A percentile compares a stretch with the other conserved stretches of the same genome.
phyloP scores from a whole-genome alignment of 169 alveolate genomes.

The Plasmodium gonderi region DNA sequence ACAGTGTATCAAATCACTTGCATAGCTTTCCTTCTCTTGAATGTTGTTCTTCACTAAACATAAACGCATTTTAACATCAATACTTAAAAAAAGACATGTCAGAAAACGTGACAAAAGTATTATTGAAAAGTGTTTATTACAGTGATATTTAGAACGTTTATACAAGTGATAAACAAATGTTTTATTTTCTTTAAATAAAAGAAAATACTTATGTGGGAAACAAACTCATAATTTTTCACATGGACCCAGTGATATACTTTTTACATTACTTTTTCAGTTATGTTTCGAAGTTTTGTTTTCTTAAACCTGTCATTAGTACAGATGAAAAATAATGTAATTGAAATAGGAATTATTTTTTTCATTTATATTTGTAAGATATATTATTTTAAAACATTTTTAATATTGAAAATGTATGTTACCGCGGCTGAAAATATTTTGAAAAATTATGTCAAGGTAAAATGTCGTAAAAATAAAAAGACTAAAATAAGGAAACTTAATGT shows the following conservation, averaged over 20 bases:
- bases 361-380: not conserved
- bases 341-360: not conserved
- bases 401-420: not conserved
- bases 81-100: slow-evolving; percentile 6
- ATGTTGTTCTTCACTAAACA: not conserved
- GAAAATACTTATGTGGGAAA: not conserved
- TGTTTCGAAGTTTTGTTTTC: not conserved
- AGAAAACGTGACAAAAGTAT: not conserved
- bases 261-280: not conserved
- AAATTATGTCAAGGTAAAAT: not conserved
- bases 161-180: not conserved
- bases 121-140: not conserved
- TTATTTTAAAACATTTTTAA: not conserved
- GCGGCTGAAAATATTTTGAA: not conserved
- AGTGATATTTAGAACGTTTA: not conserved
- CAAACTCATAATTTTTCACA: not conserved
- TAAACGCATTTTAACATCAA: not conserved
- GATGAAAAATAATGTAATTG: not conserved
- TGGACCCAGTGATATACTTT: not conserved
- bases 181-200: not conserved
- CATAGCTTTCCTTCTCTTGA: not conserved
- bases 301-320: not conserved
- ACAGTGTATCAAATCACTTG: not conserved
- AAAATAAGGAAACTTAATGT: not conserved
- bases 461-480: not conserved